These are phyloP conservation scores for Oryza nivara DNA, from an alignment of 176 grass and related monocot genomes.

Conservation along the genomic window DNA sequence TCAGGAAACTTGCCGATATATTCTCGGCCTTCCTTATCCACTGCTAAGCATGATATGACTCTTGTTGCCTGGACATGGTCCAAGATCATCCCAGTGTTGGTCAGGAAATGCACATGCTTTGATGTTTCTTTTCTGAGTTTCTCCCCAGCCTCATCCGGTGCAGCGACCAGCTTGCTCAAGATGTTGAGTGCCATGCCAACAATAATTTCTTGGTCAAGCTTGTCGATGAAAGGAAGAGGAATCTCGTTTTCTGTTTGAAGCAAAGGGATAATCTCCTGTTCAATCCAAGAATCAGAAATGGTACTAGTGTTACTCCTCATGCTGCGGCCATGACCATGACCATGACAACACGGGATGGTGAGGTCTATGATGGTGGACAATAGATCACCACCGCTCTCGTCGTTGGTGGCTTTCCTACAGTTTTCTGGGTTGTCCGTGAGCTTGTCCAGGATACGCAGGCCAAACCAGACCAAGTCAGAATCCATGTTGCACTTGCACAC, in stretches of 20 bases:
- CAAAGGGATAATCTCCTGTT: constrained; percentile 35
- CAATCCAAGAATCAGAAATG: constrained; percentile 29
- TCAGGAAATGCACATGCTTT: neutral
- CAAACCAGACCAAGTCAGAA: constrained; percentile 21
- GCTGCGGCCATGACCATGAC: neutral
- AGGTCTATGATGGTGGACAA: constrained; percentile 30
- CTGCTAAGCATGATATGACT: constrained; percentile 29
- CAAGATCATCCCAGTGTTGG: constrained; percentile 6
- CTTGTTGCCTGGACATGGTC: constrained; percentile 12
- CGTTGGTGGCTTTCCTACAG: neutral
- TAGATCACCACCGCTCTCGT: too few species aligned
- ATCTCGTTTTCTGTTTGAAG: constrained; percentile 7
- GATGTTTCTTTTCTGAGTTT: neutral
- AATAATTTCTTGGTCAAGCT: constrained; percentile 37
- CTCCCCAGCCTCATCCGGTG: neutral
- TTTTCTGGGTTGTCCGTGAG: constrained; percentile 22
- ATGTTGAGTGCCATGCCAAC: constrained; percentile 35
- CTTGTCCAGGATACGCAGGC: constrained; percentile 32
- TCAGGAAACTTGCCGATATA: constrained; percentile 16
- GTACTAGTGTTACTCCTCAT: neutral
- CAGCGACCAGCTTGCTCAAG: constrained; percentile 22
- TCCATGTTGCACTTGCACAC: neutral
- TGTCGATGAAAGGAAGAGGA: neutral
- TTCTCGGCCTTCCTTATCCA: neutral
- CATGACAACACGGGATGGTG: neutral